Percentiles rank a stretch among this genome's conserved stretches.
phyloP scores from a whole-genome alignment of 306 rosid genomes.

The Oxytropis ochrocephala region DNA sequence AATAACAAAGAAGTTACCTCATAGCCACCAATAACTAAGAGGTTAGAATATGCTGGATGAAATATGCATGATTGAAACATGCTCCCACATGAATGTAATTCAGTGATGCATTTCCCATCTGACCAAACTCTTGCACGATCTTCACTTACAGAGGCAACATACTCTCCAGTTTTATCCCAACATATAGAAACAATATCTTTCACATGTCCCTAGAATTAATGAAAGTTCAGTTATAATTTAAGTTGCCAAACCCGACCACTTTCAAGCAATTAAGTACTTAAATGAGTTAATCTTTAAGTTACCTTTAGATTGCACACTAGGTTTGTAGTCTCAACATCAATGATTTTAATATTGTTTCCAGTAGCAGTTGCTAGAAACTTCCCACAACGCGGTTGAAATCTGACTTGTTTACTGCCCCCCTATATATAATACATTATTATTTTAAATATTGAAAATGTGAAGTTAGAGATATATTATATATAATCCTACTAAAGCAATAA shows the following conservation, averaged over 20 bases:
- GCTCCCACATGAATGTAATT: constrained; percentile 42
- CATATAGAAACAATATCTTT: constrained; percentile 52
- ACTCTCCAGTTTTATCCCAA: constrained; percentile 50
- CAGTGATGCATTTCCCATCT: constrained; percentile 41
- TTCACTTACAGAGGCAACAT: constrained; percentile 57
- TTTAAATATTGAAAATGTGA: too few relatives aligned
- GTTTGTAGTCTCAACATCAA: constrained; percentile 42
- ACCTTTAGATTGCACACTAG: constrained; percentile 28
- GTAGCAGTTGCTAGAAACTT: constrained; percentile 42
- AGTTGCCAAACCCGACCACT: neutral
- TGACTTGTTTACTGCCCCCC: constrained; percentile 57
- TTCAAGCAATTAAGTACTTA: neutral
- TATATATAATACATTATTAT: constrained; percentile 31
- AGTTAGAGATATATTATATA: neutral
- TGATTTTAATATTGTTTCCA: constrained; percentile 27
- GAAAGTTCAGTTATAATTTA: constrained; percentile 9
- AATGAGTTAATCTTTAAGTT: neutral
- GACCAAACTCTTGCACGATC: constrained; percentile 56
- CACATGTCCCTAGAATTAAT: constrained; percentile 41
- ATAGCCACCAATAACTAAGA: constrained; percentile 52
- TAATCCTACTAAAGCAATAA: neutral
- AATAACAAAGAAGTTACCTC: constrained; percentile 31
- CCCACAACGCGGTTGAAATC: constrained; percentile 55
- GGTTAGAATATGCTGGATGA: constrained; percentile 41
- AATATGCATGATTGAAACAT: constrained; percentile 58